Conservation (phyloP, 345 rosid species). For the Eucalyptus shirleyi region DNA sequence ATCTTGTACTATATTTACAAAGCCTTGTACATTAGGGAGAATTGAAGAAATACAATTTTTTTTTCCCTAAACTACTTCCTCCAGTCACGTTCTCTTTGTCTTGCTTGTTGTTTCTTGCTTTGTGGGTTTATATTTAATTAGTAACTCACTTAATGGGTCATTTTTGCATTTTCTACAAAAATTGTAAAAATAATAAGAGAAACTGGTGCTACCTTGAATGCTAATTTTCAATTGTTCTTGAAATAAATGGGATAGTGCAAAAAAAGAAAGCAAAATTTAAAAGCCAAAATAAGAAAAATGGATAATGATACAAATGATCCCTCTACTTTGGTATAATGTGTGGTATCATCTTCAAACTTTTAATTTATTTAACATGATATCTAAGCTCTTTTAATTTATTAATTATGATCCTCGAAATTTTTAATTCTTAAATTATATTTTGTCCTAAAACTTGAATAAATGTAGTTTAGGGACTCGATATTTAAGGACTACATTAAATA, state of each 20-base stretch:
- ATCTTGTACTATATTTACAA: too few species aligned
- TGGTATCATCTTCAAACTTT: too few species aligned
- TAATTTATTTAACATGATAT: too few species aligned
- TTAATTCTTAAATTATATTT: too few species aligned
- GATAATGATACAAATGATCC: background rate
- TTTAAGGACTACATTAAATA: too few species aligned
- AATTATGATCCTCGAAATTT: too few species aligned
- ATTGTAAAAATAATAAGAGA: background rate
- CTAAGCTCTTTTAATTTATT: too few species aligned
- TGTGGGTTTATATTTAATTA: background rate
- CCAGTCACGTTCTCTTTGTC: too few species aligned
- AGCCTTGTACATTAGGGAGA: too few species aligned
- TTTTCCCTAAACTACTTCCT: too few species aligned
- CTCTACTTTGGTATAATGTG: rapidly evolving
- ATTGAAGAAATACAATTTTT: too few species aligned
- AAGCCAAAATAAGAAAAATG: background rate
- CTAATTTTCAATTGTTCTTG: background rate
- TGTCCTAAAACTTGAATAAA: too few species aligned
- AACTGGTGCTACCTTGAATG: background rate
- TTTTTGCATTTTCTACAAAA: background rate
- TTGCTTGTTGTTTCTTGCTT: background rate
- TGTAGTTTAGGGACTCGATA: rapidly evolving
- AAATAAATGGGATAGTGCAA: background rate
- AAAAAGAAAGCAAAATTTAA: background rate
- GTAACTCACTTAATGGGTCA: background rate